Percentiles rank a stretch among this genome's conserved stretches.
These are phyloP conservation scores for Malania oleifera DNA, from an alignment of 164 flowering plant species.

Conservation along the genomic window DNA sequence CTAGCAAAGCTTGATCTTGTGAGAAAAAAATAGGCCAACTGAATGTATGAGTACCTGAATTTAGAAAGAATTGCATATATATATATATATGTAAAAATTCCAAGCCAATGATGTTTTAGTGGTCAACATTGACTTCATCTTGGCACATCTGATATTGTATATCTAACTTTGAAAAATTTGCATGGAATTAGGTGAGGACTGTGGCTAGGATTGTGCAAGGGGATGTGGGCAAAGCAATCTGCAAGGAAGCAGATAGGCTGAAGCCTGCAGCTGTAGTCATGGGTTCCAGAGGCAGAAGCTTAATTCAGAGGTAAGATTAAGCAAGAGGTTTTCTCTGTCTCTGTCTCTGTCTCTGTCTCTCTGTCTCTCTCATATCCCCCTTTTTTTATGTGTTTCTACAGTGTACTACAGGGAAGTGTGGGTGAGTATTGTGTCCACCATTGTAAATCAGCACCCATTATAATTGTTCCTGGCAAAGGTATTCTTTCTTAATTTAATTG, in stretches of 20 bases:
- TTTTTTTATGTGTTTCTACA: conserved; percentile 21
- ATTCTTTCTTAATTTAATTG: not conserved
- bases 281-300: conserved; percentile 84
- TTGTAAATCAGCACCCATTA: conserved; percentile 77
- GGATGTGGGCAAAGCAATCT: conserved; percentile 79
- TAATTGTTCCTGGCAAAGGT: conserved; percentile 91
- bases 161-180: not conserved
- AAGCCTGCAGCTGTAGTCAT: conserved; percentile 86
- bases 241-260: conserved; percentile 77
- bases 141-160: not conserved
- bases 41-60: no score
- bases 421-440: conserved; percentile 79
- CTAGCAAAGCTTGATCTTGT: no score
- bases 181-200: conserved; percentile 48
- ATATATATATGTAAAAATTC: no score
- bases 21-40: no score
- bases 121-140: no score
- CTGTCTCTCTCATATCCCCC: not conserved
- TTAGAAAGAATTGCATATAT: no score
- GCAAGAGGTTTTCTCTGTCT: not conserved
- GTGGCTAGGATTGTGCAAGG: conserved; percentile 80
- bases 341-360: not conserved
- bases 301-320: conserved; percentile 50
- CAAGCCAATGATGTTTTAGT: no score
- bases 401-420: conserved; percentile 85